A percentile compares a stretch with the other conserved stretches of the same genome.
Evolutionary conservation across 768 basidiomycete genomes (phyloP).

Genomic region (Mycena sanguinolenta): DNA sequence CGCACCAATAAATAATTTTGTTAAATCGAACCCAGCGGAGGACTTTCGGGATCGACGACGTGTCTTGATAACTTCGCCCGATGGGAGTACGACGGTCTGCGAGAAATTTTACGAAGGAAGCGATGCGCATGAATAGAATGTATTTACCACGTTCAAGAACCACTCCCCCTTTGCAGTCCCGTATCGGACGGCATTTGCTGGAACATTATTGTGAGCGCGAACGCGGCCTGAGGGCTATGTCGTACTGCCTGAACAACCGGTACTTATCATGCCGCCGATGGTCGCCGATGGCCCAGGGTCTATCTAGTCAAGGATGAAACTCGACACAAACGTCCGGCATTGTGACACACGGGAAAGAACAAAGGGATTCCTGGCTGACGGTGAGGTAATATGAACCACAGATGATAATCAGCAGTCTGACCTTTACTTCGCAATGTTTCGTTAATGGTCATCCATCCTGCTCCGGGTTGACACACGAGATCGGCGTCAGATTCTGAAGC

Average conservation of each 20-base stretch:
- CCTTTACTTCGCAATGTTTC: conserved; percentile 75
- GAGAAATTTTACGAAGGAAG: background rate
- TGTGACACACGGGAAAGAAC: conserved; percentile 79
- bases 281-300: conserved; percentile 86
- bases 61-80: conserved; percentile 93
- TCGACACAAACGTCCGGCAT: background rate
- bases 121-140: background rate
- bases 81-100: conserved; percentile 87
- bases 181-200: conserved; percentile 86
- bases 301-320: conserved; percentile 56
- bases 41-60: conserved; percentile 84
- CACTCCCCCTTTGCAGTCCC: conserved; percentile 93
- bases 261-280: conserved; percentile 89
- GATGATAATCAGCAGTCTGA: conserved; percentile 27
- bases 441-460: conserved; percentile 80
- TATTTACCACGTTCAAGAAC: conserved; percentile 81
- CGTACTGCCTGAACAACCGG: conserved; percentile 87
- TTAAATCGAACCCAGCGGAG: conserved; percentile 88
- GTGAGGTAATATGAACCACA: background rate
- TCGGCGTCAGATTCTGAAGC: conserved; percentile 75
- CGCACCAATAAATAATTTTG: conserved; percentile 85
- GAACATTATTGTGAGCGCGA: background rate
- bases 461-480: conserved; percentile 80
- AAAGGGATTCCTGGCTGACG: conserved; percentile 70
- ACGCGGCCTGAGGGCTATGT: conserved; percentile 32